Evolutionary conservation across 352 stramenopile species (phyloP).

Genomic region (Saprolegnia diclina): DNA sequence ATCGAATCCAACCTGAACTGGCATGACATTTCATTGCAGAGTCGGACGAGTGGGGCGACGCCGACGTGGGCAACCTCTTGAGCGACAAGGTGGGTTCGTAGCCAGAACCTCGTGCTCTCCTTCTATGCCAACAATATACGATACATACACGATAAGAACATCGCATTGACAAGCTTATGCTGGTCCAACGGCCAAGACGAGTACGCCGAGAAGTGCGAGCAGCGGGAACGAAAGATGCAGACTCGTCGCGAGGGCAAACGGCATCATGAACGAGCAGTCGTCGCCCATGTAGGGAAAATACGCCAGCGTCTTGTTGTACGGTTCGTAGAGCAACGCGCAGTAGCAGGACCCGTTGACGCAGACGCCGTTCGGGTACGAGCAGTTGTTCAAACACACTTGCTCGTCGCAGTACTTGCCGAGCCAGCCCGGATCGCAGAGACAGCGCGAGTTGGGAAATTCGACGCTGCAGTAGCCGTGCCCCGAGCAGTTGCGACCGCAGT

Average conservation of each 20-base stretch:
- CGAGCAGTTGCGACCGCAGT: slow-evolving; percentile 89
- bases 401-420: slow-evolving; percentile 90
- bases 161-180: not conserved
- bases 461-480: slow-evolving; percentile 93
- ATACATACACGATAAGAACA: too few relatives aligned
- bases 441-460: slow-evolving; percentile 94
- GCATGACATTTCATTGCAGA: slow-evolving; percentile 31
- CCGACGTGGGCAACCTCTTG: slow-evolving; percentile 68
- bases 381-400: slow-evolving; percentile 95
- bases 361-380: slow-evolving; percentile 92
- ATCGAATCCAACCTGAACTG: not conserved
- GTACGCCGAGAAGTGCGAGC: not conserved
- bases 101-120: not conserved
- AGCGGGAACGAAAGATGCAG: not conserved
- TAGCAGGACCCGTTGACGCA: slow-evolving; percentile 89
- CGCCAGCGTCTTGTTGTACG: slow-evolving; percentile 91
- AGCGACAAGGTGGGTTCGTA: slow-evolving; percentile 38
- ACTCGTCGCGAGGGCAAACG: slow-evolving; percentile 41
- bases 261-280: slow-evolving; percentile 77
- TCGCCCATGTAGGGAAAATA: slow-evolving; percentile 76
- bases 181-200: not conserved
- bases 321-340: slow-evolving; percentile 89
- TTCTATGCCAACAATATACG: not conserved
- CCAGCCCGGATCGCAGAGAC: slow-evolving; percentile 93
- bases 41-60: slow-evolving; percentile 75